Base-by-base conservation (phyloP, 2,329 filamentous ascomycete species). In the Acephala macrosclerotiorum region DNA sequence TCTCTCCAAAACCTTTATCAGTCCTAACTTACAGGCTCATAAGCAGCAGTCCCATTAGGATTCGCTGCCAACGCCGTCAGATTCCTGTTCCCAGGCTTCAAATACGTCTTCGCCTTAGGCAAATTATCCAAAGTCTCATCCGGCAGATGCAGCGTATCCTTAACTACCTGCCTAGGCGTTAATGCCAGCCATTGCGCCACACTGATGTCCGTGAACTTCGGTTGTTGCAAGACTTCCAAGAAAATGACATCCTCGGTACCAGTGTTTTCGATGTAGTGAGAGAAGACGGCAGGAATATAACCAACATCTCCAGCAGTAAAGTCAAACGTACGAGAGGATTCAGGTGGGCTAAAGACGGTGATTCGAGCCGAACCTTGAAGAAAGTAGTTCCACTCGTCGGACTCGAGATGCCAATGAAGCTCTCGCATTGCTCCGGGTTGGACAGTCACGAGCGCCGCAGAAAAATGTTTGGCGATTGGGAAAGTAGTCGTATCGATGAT, bases 361-460 rank as follows among this genome's bases (percentile, higher is more conserved):
- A 87, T 80, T 11, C 87, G 82, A 0, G 82, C 87, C 12, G 81
- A 81, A 0, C 87, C 87, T 61, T 81, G 75, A 8, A 89, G 76
- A 78, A 89, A 87, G 76, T 85, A 89, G 59, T 81, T 82, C 87
- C 87, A 89, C 75, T 89, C 87, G 73, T 89, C 86, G 9, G 80
- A 83, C 0, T 80, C 81, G 1, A 84, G 84, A 77, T 89, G 87
- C 87, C 87, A 89, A 77, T 89, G 87, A 51, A 90, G 78, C 73
- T 89, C 87, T 25, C 87, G 83, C 84, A 89, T 86, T 1, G 86
- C 87, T n/a, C 87, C 87, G 0, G 87, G 86, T 70, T 87, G 79
- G 36, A 89, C 78, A 1, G 83, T 85, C 11, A 89, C 84, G 1
- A 89, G 78, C 0, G 85, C 86, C 0, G 83, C 82, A 3, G 86